Evolutionary conservation across 2,329 filamentous ascomycete genomes (phyloP).

Genomic region (Ophiostoma angusticollis): DNA sequence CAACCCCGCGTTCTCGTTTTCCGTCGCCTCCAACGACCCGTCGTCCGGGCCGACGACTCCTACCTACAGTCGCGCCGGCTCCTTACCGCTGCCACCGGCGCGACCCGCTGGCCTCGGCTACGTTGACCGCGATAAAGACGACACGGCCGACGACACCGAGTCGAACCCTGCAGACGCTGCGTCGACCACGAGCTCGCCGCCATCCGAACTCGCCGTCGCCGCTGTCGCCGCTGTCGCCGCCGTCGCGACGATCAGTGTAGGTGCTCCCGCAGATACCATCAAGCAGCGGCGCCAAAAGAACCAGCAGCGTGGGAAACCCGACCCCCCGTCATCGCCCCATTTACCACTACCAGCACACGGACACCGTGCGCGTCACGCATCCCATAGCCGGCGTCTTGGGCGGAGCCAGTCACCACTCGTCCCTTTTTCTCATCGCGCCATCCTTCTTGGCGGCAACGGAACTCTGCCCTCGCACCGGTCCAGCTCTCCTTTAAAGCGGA

Average conservation of each 20-base stretch:
- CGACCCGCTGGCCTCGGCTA: neutral
- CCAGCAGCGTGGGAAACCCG: neutral
- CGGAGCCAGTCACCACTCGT: constrained; percentile 40
- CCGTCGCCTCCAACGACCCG: constrained; percentile 25
- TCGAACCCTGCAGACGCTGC: constrained; percentile 1
- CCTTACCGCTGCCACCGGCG: constrained; percentile 28
- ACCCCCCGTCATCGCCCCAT: neutral
- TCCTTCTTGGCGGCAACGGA: constrained; percentile 49
- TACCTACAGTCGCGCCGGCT: constrained; percentile 29
- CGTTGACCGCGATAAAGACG: constrained; percentile 1
- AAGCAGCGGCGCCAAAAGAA: neutral
- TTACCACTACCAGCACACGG: constrained; percentile 14
- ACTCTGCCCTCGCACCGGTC: constrained; percentile 43
- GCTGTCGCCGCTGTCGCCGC: neutral
- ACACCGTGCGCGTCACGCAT: no score
- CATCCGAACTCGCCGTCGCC: neutral
- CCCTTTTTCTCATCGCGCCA: constrained; percentile 36
- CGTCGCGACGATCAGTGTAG: neutral
- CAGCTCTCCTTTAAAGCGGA: constrained; percentile 51
- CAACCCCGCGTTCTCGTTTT: constrained; percentile 39
- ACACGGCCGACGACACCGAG: constrained; percentile 5
- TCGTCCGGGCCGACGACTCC: constrained; percentile 25
- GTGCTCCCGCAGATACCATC: constrained; percentile 1
- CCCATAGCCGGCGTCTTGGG: constrained; percentile 15
- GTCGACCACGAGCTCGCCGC: constrained; percentile 4